Percentiles rank a stretch among this genome's conserved stretches.
phyloP scores from a whole-genome alignment of 257 asterid genomes.

The Agastache rugosa region DNA sequence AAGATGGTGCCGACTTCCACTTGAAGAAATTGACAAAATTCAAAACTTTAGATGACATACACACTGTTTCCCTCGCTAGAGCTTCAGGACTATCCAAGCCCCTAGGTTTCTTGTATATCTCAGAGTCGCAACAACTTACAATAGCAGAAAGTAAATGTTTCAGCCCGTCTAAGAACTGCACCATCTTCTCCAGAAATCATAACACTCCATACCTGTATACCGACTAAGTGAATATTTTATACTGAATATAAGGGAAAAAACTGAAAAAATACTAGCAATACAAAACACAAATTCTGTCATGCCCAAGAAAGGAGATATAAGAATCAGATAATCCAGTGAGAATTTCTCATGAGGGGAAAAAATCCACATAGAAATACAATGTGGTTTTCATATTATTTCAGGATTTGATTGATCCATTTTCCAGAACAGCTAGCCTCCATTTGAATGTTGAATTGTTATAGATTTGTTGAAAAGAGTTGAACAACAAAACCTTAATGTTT shows the following conservation, averaged over 20 bases:
- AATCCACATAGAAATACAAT: background rate
- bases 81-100: conserved; percentile 73
- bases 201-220: conserved; percentile 55
- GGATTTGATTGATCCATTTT: background rate
- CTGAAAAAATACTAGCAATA: background rate
- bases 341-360: conserved; percentile 11
- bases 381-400: conserved; percentile 18
- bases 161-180: conserved; percentile 66
- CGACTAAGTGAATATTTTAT: conserved; percentile 10
- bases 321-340: conserved; percentile 14
- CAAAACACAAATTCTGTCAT: background rate
- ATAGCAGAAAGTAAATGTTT: conserved; percentile 57
- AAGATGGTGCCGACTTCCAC: conserved; percentile 15
- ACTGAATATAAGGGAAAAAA: background rate
- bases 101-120: conserved; percentile 64
- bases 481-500: background rate
- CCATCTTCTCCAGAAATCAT: conserved; percentile 59
- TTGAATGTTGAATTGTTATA: background rate
- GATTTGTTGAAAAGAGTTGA: background rate
- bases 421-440: background rate
- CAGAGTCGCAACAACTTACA: conserved; percentile 66
- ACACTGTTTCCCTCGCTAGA: conserved; percentile 69
- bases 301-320: conserved; percentile 9
- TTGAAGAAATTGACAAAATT: conserved; percentile 11
- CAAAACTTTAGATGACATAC: conserved; percentile 42